These are phyloP conservation scores for Turnera subulata DNA, from an alignment of 345 rosid genomes.

Conservation along the genomic window DNA sequence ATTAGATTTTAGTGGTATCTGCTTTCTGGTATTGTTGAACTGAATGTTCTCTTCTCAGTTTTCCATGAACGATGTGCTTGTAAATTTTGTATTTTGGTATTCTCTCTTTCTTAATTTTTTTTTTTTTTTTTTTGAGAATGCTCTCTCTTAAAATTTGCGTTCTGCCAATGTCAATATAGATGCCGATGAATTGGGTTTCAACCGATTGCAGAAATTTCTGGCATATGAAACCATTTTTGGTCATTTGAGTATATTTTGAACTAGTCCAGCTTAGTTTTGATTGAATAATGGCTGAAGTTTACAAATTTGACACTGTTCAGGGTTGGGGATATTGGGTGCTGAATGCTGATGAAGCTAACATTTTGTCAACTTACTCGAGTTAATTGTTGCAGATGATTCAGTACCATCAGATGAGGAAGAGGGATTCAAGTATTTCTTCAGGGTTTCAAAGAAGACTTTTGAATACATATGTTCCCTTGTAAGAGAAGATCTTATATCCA, in stretches of 20 bases:
- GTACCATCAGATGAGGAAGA: constrained; percentile 63
- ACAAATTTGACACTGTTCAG: neutral
- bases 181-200: neutral
- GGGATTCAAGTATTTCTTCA: constrained; percentile 86
- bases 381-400: constrained; percentile 31
- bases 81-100: neutral
- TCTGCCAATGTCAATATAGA: neutral
- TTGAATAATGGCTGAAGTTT: neutral
- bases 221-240: no score
- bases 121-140: neutral
- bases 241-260: no score
- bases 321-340: neutral
- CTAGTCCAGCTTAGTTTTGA: neutral
- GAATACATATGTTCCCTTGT: constrained; percentile 85
- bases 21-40: neutral
- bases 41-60: neutral
- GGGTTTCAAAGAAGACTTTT: constrained; percentile 78
- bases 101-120: neutral
- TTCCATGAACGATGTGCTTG: neutral
- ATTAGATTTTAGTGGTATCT: no score
- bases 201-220: no score
- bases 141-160: neutral
- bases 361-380: no score
- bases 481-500: constrained; percentile 77
- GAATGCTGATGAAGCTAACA: neutral